Conservation (phyloP, 2,329 filamentous ascomycete species). For the Kalmusia sp. region DNA sequence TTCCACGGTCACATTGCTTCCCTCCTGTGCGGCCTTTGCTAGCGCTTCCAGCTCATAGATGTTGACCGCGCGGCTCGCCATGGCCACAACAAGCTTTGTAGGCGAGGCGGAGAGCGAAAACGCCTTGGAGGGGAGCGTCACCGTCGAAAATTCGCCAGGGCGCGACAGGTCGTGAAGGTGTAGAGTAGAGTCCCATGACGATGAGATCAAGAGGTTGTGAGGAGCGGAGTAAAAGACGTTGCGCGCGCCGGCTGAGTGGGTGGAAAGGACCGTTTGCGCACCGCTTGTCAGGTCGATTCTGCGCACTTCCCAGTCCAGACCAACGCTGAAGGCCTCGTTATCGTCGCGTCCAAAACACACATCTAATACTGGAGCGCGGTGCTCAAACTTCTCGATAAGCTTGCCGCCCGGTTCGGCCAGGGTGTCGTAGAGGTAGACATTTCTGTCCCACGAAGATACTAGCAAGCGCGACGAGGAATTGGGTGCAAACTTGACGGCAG, state of each 20-base stretch:
- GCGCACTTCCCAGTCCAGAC: constrained; percentile 85
- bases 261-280: constrained; percentile 76
- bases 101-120: constrained; percentile 82
- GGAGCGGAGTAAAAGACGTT: constrained; percentile 81
- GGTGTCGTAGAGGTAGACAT: constrained; percentile 88
- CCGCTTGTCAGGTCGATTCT: constrained; percentile 76
- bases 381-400: constrained; percentile 76
- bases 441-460: constrained; percentile 94
- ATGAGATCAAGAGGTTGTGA: constrained; percentile 81
- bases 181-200: constrained; percentile 91
- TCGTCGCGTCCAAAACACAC: constrained; percentile 88
- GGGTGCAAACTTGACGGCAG: constrained; percentile 84
- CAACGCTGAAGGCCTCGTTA: constrained; percentile 83
- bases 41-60: constrained; percentile 88
- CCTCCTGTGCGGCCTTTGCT: constrained; percentile 42
- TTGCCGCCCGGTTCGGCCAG: constrained; percentile 65
- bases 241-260: constrained; percentile 80
- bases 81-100: constrained; percentile 91
- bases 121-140: constrained; percentile 82
- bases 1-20: constrained; percentile 60
- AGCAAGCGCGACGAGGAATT: constrained; percentile 76
- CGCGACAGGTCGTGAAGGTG: constrained; percentile 76
- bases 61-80: constrained; percentile 91
- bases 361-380: constrained; percentile 85
- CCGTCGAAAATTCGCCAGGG: constrained; percentile 64